Base-by-base conservation (phyloP, 768 basidiomycete genomes). In the Trametes cingulata region DNA sequence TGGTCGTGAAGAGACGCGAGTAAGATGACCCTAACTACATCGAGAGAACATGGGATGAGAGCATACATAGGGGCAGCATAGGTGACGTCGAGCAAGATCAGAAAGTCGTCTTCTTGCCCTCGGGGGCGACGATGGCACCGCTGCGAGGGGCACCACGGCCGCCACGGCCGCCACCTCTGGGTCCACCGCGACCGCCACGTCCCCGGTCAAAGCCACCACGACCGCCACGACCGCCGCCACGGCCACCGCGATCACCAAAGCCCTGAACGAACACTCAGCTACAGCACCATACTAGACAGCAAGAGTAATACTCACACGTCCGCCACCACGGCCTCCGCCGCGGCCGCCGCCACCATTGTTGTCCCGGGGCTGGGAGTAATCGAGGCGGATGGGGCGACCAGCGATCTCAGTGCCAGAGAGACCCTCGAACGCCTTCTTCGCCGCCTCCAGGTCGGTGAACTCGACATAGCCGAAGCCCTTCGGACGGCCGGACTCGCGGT, bases 401-500 rank as follows among this genome's bases (percentile, higher is more conserved):
- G 87, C 90, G 50, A 97, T 80, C 60, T 95, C 91, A 58, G 78
- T 74, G 33, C 92, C 91, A 40, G 82, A 80, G 25, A 84, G 79
- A 4, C 82, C 84, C 67, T 82, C 85, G 61, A 86, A 84, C 2
- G 96, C 96, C 71, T 86, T 87, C 76, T 87, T 88, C 12, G 97
- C 91, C 54, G 82, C 77, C 25, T 87, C 90, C 39, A 93, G 69
- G 66, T 88, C 87, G 65, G 87, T 84, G 74, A 95, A 97, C 74
- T 98, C 94, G 70, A 99, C 91, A 75, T 98, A 98, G 20, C 87
- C 97, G 75, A 96, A 98, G 68, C 97, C 97, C 75, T 98, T 98
- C 46, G 92, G 87, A 62, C 80, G 82, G 27, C 94, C 95, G 7
- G 90, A 83, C 50, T 99, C 97, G 65, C 92, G 82, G 74, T 98